Evolutionary conservation across 75 land plant genomes (phyloP).

Genomic region (Pinus taeda): DNA sequence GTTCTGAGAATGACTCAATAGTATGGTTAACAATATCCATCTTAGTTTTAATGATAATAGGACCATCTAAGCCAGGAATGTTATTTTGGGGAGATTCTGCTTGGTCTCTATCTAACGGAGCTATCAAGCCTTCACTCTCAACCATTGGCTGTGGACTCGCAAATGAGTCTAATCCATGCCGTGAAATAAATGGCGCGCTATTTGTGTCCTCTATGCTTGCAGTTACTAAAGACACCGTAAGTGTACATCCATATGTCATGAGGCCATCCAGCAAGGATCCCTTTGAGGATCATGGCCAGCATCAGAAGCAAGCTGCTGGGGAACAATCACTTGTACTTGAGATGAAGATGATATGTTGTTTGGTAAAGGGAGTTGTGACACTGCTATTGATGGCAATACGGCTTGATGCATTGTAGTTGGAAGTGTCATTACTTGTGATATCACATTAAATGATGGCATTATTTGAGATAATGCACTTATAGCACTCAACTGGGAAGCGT

Average conservation of each 20-base stretch:
- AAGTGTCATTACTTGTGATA: constrained; percentile 27
- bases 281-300: not conserved
- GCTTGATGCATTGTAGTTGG: constrained; percentile 20
- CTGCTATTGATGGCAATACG: constrained; percentile 9
- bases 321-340: constrained; percentile 1
- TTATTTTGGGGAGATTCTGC: not conserved
- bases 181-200: not conserved
- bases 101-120: not conserved
- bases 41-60: not conserved
- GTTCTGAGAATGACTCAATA: not conserved
- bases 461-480: constrained; percentile 17
- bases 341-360: not conserved
- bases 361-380: not conserved
- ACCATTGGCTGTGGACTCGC: not conserved
- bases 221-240: not conserved
- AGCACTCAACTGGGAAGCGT: constrained; percentile 2
- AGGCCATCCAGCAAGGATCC: not conserved
- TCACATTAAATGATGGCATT: constrained; percentile 17
- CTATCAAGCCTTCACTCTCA: not conserved
- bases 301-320: not conserved
- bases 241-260: not conserved
- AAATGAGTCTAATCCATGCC: not conserved
- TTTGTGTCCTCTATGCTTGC: not conserved
- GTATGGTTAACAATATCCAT: not conserved
- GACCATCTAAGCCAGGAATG: constrained; percentile 1